These are phyloP conservation scores for Aspergillus ruber DNA, from an alignment of 2,329 filamentous ascomycete genomes.

Conservation along the genomic window DNA sequence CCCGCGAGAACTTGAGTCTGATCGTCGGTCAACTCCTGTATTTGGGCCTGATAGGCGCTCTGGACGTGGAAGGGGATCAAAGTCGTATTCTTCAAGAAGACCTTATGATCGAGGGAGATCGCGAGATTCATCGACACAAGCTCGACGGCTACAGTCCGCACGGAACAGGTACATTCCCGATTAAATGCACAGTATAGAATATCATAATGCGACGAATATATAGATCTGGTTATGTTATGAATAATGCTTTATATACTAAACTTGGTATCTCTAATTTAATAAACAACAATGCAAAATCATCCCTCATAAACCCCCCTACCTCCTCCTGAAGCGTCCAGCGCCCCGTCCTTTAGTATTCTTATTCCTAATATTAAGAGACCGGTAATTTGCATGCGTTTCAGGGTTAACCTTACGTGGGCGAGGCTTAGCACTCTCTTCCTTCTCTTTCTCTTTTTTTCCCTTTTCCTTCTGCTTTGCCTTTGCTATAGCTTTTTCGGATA, in stretches of 20 bases:
- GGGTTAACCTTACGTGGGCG: slow-evolving; percentile 36
- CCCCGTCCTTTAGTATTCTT: slow-evolving; percentile 28
- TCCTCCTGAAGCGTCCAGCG: slow-evolving; percentile 32
- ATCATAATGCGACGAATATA: neutral
- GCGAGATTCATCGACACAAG: slow-evolving; percentile 12
- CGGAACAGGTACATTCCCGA: slow-evolving; percentile 29
- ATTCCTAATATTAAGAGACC: slow-evolving; percentile 42
- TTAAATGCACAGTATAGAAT: slow-evolving; percentile 7
- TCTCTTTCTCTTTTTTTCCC: slow-evolving; percentile 16
- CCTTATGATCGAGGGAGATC: slow-evolving; percentile 6
- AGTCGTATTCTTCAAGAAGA: slow-evolving; percentile 13
- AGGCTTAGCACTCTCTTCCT: slow-evolving; percentile 17
- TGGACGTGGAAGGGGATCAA: slow-evolving; percentile 20
- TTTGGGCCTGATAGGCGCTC: slow-evolving; percentile 11
- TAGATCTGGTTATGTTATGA: slow-evolving; percentile 3
- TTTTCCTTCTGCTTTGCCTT: slow-evolving; percentile 12
- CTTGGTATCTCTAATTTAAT: slow-evolving; percentile 16
- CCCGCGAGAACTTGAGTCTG: slow-evolving; percentile 3
- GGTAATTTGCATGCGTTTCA: slow-evolving; percentile 44
- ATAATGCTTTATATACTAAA: slow-evolving; percentile 3
- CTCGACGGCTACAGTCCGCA: slow-evolving; percentile 22
- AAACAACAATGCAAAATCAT: slow-evolving; percentile 9
- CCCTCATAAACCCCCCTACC: slow-evolving; percentile 16
- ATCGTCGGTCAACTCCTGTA: slow-evolving; percentile 19
- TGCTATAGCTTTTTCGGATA: slow-evolving; percentile 6